Evolutionary conservation across 176 grass and related monocot genomes (phyloP), one percentile per base, ranked within the genome.

Genomic region (Panicum miliaceum): DNA sequence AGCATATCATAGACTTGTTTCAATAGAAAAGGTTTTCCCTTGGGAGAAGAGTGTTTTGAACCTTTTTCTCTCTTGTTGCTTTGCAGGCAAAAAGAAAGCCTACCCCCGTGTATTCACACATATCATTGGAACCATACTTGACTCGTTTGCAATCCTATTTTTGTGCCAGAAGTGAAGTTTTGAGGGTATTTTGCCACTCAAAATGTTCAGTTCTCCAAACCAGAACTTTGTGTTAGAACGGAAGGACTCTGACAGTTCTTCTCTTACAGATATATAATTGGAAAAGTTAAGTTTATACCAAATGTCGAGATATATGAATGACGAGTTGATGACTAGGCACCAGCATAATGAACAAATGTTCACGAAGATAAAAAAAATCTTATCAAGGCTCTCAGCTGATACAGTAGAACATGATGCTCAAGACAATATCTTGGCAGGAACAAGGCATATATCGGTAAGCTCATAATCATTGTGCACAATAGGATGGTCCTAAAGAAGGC

Each of bases 281-380:
- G n/a, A 38, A 83, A 38, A 83, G 5, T 42, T 32, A n/a, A 62
- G 7, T 65, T 65, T 36, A 59, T 58, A 58, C 51, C 64, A 79
- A 69, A 11, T 50, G 26, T 48, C 5, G 12, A 85, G 58, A 69
- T 7, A 29, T 1, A 37, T 48, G 68, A 43, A 10, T 12, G 7
- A n/a, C 58, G 78, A 32, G 29, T 32, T 32, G 18, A 7, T 37
- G 14, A 63, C 29, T 63, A 77, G 22, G 65, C 19, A 40, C 37
- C 16, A n/a, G 65, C 53, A 51, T 34, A 63, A 71, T 38, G 41
- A 48, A 77, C 1, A 45, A 32, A 32, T 32, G 29, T 32, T 32
- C 29, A 32, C 2, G 29, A 32, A 18, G 6, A 45, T 6, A 2
- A 41, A 12, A 59, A 79, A 86, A 86, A 32, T 32, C 29, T 32